Percentiles rank a stretch among this genome's conserved stretches.
Evolutionary conservation across 495 filamentous ascomycete species (phyloP).

Genomic region (Hypoxylon cercidicola): DNA sequence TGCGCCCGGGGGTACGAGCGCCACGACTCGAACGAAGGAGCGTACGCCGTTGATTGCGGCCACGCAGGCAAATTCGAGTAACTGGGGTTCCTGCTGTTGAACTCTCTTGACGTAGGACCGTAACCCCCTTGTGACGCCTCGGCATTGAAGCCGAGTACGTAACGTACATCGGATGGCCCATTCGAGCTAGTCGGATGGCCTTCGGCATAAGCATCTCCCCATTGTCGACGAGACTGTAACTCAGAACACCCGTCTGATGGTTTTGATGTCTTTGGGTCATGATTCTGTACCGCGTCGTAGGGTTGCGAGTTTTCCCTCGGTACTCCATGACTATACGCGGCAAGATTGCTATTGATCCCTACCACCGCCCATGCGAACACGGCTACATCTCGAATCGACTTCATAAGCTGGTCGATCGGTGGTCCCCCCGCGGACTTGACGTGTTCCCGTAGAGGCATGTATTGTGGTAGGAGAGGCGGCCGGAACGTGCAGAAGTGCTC

Average conservation of each 20-base stretch:
- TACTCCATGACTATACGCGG: constrained; percentile 69
- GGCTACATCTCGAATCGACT: constrained; percentile 82
- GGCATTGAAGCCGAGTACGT: constrained; percentile 11
- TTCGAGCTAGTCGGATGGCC: constrained; percentile 14
- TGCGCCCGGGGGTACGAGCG: constrained; percentile 18
- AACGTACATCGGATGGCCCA: constrained; percentile 10
- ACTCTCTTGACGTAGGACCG: constrained; percentile 17
- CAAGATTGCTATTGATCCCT: constrained; percentile 82
- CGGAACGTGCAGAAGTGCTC: constrained; percentile 55
- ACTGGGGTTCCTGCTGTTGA: constrained; percentile 15
- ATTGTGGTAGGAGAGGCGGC: constrained; percentile 54
- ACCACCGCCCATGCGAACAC: constrained; percentile 85
- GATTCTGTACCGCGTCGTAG: constrained; percentile 64
- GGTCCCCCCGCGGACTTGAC: constrained; percentile 61
- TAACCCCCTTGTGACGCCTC: constrained; percentile 27
- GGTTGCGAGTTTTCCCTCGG: constrained; percentile 69
- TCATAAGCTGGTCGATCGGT: constrained; percentile 73
- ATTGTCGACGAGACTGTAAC: constrained; percentile 22
- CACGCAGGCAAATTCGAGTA: constrained; percentile 21
- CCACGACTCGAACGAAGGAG: constrained; percentile 21
- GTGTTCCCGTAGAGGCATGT: constrained; percentile 56
- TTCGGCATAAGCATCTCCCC: constrained; percentile 14
- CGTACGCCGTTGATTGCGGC: constrained; percentile 22
- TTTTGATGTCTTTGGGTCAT: constrained; percentile 52
- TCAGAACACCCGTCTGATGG: constrained; percentile 35